Base-by-base conservation (phyloP, 2,329 filamentous ascomycete genomes). In the Tolypocladium amazonense region DNA sequence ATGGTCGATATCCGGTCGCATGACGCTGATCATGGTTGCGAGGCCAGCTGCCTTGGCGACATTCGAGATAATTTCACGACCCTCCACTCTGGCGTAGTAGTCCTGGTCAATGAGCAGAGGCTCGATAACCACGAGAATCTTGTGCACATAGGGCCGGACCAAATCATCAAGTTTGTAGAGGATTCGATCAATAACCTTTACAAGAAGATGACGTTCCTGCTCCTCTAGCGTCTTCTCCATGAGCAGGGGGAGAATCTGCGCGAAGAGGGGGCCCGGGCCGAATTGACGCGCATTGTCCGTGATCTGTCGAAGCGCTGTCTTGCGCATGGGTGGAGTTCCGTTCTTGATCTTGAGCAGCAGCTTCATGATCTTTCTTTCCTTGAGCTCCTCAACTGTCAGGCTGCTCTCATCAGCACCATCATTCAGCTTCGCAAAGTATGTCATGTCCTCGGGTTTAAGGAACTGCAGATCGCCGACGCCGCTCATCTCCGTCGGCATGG, bases 171-270 rank as follows among this genome's bases (percentile, higher is more conserved):
- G 85, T 78, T 99, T 99, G 83, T 97, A 99, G 8, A 99, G 84
- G 62, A 99, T 92, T 75, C 94, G 89, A 72, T 99, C 95, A 69
- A 99, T 97, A 68, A 99, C 95, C 78, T 99, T 99, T 78, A 99
- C 95, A 35, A 99, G 84, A 74, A 99, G 80, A 82, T 99, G 94
- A 58, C 94, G 92, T 74, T 99, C 94, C 74, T 99, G 94, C 64
- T 99, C 94, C 73, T 99, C 95, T 23, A 99, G 78, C 0, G 91
- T 94, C 77, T 96, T 97, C 76, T 99, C 94, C 94, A 99, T 99
- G 60, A 99, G 85, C 58, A 99, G 77, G 1, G 94, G 94, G 15
- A 99, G 82, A 65, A 99, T 97, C 74, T 99, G 94, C 72, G 97
- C 96, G 77, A 99, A 99, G 0, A 99, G 82, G 11, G 94, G 85